Evolutionary conservation across 2,329 filamentous ascomycete species (phyloP).

Genomic region (Fusarium acutatum): DNA sequence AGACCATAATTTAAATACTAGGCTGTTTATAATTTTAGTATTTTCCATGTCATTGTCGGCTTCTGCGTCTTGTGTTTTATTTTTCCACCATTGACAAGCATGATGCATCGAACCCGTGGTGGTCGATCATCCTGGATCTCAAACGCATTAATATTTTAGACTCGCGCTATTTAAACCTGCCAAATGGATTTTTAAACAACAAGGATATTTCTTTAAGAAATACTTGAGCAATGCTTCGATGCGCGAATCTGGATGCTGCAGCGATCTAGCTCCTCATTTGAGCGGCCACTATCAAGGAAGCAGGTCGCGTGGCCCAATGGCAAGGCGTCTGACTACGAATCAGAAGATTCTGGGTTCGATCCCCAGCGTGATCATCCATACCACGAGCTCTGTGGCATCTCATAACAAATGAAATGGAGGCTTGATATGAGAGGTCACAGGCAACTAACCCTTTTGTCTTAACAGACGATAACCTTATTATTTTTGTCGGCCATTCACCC

Average conservation of each 20-base stretch:
- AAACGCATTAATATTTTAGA: fast-evolving
- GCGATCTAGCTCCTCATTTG: neutral
- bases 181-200: fast-evolving
- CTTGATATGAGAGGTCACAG: neutral
- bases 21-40: neutral
- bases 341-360: slow-evolving; percentile 35
- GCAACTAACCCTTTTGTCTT: fast-evolving
- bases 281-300: neutral
- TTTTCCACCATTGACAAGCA: fast-evolving
- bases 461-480: fast-evolving
- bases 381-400: fast-evolving
- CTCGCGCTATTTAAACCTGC: fast-evolving
- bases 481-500: neutral
- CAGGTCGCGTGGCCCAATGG: slow-evolving; percentile 29
- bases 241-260: neutral
- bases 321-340: slow-evolving; percentile 35
- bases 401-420: too few species aligned
- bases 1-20: neutral
- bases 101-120: fast-evolving
- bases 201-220: too few species aligned
- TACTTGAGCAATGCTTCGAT: too few species aligned
- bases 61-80: fast-evolving
- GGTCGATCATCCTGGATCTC: fast-evolving
- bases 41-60: fast-evolving
- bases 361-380: slow-evolving; percentile 20